phyloP scores from a whole-genome alignment of 108 stramenopile species.

The Cyclotella baltica region DNA sequence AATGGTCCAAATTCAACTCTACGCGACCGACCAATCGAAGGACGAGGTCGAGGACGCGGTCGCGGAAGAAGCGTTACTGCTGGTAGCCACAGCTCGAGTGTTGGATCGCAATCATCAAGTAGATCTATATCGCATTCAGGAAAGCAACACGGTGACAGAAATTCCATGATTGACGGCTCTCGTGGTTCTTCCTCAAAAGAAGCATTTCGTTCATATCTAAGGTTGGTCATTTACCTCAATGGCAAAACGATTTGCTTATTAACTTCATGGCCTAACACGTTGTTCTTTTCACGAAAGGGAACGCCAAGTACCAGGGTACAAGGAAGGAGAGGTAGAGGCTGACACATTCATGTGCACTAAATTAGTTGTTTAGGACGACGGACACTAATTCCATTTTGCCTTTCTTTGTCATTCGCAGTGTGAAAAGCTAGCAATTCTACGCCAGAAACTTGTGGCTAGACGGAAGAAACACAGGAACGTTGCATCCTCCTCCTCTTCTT shows the following conservation, averaged over 20 bases:
- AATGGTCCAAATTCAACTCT: not conserved
- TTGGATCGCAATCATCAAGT: constrained; percentile 9
- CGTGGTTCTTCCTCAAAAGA: not conserved
- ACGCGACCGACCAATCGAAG: constrained; percentile 23
- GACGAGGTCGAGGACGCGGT: constrained; percentile 40
- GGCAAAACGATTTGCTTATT: too few relatives aligned
- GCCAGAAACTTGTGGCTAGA: constrained; percentile 39
- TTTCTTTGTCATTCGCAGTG: constrained; percentile 15
- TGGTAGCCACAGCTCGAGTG: constrained; percentile 1
- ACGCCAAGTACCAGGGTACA: constrained; percentile 44
- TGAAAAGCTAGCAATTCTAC: constrained; percentile 48
- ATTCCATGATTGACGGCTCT: too few relatives aligned
- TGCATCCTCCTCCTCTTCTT: too few relatives aligned
- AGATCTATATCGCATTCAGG: not conserved
- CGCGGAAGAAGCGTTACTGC: constrained; percentile 9
- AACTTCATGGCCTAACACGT: too few relatives aligned
- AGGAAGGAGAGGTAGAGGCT: constrained; percentile 57
- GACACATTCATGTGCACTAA: not conserved
- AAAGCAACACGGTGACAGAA: too few relatives aligned
- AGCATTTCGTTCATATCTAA: constrained; percentile 21
- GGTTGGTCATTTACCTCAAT: constrained; percentile 6
- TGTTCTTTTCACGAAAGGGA: not conserved
- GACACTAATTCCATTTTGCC: not conserved
- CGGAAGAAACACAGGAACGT: constrained; percentile 18
- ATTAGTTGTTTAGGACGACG: not conserved